Conservation (phyloP, 805 yeast species). For the Yarrowia deformans region DNA sequence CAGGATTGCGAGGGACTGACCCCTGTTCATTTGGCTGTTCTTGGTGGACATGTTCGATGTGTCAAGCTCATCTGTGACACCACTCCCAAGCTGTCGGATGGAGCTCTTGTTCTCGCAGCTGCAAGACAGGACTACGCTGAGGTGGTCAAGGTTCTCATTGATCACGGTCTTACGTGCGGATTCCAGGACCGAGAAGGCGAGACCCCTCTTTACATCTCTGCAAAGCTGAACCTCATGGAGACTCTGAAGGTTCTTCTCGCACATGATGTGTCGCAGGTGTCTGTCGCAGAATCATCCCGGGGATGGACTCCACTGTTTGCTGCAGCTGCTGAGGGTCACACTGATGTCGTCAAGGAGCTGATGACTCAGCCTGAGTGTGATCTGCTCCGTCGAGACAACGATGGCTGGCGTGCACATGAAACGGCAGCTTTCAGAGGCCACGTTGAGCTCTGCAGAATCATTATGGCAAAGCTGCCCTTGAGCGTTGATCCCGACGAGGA, state of each 20-base stretch:
- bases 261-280: slow-evolving; percentile 69
- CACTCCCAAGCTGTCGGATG: slow-evolving; percentile 47
- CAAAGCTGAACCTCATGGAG: slow-evolving; percentile 64
- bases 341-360: slow-evolving; percentile 63
- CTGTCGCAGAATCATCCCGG: slow-evolving; percentile 75
- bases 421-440: slow-evolving; percentile 94
- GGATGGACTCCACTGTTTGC: slow-evolving; percentile 95
- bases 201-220: slow-evolving; percentile 82
- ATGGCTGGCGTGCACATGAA: slow-evolving; percentile 98
- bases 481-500: slow-evolving; percentile 8
- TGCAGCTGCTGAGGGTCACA: slow-evolving; percentile 86
- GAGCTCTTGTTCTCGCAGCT: slow-evolving; percentile 9
- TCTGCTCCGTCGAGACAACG: slow-evolving; percentile 68
- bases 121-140: slow-evolving; percentile 49
- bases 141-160: slow-evolving; percentile 62
- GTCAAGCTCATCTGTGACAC: slow-evolving; percentile 62
- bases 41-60: slow-evolving; percentile 83
- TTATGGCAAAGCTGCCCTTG: slow-evolving; percentile 50
- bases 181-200: slow-evolving; percentile 71
- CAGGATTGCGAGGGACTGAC: slow-evolving; percentile 75
- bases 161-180: slow-evolving; percentile 66
- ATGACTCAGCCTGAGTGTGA: slow-evolving; percentile 58
- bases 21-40: slow-evolving; percentile 82
- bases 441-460: slow-evolving; percentile 66
- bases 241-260: slow-evolving; percentile 66